Base-by-base conservation (phyloP, 805 yeast genomes). In the Metschnikowia colocasiae region DNA sequence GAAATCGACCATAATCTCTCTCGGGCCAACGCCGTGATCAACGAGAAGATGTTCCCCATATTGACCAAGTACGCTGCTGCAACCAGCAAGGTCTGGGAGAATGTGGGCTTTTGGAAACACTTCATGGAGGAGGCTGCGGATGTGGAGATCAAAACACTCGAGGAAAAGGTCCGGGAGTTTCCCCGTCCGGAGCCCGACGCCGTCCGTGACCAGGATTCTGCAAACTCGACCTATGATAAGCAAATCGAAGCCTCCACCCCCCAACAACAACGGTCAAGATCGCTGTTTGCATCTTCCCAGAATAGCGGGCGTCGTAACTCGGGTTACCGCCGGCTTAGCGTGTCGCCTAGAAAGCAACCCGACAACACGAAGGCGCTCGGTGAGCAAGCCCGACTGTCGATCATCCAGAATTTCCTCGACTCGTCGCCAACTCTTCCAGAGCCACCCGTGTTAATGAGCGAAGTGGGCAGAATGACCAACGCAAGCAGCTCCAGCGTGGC, bases 51-150 rank as follows among this genome's bases (percentile, higher is more conserved):
- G 26, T 71, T 87, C 27, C 96, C 96, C 2, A 71, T 79, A 10
- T 75, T 89, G 19, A 76, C 79, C 52, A 70, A 73, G 38, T 87
- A 86, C 58, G 79, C 84, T 16, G 58, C 60, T 12, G 77, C 78
- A 34, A 80, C 88, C 12, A 76, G 73, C 35, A 71, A 77, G 27
- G 80, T 87, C 3, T 82, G 89, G 84, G 67, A 73, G 26, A 83
- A 83, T 46, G 82, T 80, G 6, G 76, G 78, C 47, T 87, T 87
- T 64, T 83, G 95, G 84, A 87, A 87, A 59, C 76, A 77, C 27
- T 84, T 89, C 64, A 79, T 88, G 56, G 95, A 89, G 59, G 78
- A 81, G 40, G 78, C 87, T 25, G 90, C 89, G 1, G 78, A 81
- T 57, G 85, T 84, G 20, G 79, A 81, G 51, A 63, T 85, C 30